phyloP scores from a whole-genome alignment of 1,139 yeast species.

The Taphrina wiesneri region DNA sequence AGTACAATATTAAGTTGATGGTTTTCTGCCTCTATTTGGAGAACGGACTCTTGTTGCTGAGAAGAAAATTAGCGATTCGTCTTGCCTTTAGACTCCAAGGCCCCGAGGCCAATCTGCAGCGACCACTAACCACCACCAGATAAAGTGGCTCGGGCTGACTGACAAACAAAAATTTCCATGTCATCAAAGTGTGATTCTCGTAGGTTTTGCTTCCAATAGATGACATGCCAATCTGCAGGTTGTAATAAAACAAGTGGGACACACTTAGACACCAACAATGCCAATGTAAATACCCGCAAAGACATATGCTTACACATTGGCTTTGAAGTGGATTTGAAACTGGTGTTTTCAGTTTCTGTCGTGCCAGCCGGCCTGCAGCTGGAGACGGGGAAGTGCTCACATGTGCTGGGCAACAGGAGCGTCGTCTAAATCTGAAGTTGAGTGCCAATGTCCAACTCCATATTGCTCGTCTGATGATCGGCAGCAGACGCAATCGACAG shows the following conservation, averaged over 20 bases:
- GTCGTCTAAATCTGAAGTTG: no score
- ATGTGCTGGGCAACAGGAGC: no score
- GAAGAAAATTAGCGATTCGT: background rate
- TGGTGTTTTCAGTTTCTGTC: background rate
- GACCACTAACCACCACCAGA: background rate
- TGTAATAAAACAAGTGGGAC: background rate
- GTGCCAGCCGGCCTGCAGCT: no score
- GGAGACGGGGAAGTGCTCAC: no score
- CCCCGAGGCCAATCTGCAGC: slow-evolving; percentile 1
- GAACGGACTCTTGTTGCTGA: background rate
- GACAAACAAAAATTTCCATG: background rate
- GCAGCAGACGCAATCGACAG: no score
- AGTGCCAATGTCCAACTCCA: no score
- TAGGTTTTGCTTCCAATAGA: background rate
- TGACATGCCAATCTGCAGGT: background rate
- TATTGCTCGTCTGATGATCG: no score
- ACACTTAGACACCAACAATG: background rate
- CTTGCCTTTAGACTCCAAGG: background rate
- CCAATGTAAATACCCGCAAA: background rate
- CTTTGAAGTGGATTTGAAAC: background rate
- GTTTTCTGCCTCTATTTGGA: background rate
- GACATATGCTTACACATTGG: background rate
- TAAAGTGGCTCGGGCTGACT: background rate
- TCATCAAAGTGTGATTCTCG: background rate
- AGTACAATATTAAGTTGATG: background rate